Evolutionary conservation across 2,329 filamentous ascomycete species (phyloP), one percentile per base, ranked within the genome.

Genomic region (Claviceps humidiphila): DNA sequence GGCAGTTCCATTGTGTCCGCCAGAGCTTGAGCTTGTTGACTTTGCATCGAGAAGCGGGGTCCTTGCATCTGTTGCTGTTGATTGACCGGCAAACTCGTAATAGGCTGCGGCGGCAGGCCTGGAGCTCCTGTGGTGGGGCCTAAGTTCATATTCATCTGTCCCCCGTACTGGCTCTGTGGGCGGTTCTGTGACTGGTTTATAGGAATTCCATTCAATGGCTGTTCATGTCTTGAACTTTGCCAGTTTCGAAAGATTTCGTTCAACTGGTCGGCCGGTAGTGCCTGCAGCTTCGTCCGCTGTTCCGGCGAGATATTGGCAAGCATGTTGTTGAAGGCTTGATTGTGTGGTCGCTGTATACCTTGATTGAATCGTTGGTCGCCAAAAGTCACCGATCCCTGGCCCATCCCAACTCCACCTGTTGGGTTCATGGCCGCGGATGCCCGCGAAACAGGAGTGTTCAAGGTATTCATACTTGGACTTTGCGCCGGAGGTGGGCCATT

Each of bases 381-480:
- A 59, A 80, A 80, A 2, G 70, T 71, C 2, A 70, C 65, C 49
- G 68, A 72, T 4, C 64, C 71, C 47, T 74, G 74, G 5, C 68
- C 71, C 53, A 71, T 67, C 45, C 68, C 69, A 45, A 72, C 71
- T 17, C 65, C 68, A 40, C 68, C 67, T 56, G 66, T 66, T 46
- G 70, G 67, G 37, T 66, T 70, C 64, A 74, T 71, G 41, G 66
- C 68, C 22, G 69, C 71, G 1, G 71, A 68, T 9, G 74, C 70
- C 24, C 73, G 70, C 2, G 67, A 63, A 6, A 66, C 63, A 2
- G 79, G 76, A 1, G 78, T 72, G 55, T 80, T 81, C 44, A 81
- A 61, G 1, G 76, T 79, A 54, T 73, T 74, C 75, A 82, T 77
- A 1, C 71, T 77, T 9, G 80, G 79, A 54, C 78, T 82, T 59